Evolutionary conservation across 257 asterid genomes (phyloP).

Genomic region (Solanum tarijense): DNA sequence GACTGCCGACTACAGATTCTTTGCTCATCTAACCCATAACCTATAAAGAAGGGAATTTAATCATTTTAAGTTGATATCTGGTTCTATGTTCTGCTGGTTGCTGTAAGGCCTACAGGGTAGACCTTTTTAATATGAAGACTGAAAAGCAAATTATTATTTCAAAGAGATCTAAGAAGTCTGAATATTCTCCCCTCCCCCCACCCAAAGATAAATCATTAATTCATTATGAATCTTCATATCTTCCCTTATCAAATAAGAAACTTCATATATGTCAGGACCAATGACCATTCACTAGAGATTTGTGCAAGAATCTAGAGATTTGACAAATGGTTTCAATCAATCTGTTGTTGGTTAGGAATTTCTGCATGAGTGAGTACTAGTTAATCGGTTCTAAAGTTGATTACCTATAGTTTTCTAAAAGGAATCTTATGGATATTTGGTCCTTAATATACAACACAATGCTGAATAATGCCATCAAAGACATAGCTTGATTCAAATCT

Average conservation of each 20-base stretch:
- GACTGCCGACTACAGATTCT: not conserved
- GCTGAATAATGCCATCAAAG: not conserved
- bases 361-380: not conserved
- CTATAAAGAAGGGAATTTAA: not conserved
- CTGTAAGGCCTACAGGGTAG: not conserved
- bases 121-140: not conserved
- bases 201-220: not conserved
- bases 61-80: not conserved
- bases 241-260: not conserved
- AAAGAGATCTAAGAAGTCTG: not conserved
- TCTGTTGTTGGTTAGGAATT: not conserved
- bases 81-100: not conserved
- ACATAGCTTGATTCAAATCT: not conserved
- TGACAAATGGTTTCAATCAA: not conserved
- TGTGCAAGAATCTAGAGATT: not conserved
- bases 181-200: not conserved
- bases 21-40: not conserved
- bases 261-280: not conserved
- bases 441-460: not conserved
- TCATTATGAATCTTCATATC: not conserved
- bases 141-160: not conserved
- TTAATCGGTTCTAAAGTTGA: not conserved
- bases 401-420: not conserved
- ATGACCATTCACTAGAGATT: not conserved
- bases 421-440: not conserved